Conservation (phyloP, 305 asterid species). For the Rubia tinctorum region DNA sequence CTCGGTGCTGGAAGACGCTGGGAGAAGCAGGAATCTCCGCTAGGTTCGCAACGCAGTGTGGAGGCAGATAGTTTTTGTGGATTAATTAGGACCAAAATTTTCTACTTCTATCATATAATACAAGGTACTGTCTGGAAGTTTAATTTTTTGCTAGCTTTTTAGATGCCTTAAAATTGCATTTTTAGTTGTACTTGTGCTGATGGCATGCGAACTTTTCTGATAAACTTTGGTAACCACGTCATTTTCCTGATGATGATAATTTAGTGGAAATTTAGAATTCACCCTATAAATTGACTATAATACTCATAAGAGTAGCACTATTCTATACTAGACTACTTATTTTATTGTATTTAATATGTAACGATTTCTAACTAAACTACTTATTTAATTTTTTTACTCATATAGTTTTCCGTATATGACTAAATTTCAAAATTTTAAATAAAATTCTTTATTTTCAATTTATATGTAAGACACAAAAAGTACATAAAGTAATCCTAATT, state of each 20-base stretch:
- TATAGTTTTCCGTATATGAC: no score
- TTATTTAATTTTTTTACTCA: no score
- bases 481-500: no score
- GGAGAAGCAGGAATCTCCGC: slow-evolving; percentile 79
- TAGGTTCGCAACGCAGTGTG: slow-evolving; percentile 79
- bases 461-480: no score
- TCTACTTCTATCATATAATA: background rate
- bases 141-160: slow-evolving; percentile 22
- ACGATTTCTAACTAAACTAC: no score
- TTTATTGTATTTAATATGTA: no score
- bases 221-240: background rate
- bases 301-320: background rate
- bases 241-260: background rate
- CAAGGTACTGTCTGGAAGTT: slow-evolving; percentile 9
- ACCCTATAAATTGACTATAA: background rate
- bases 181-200: no score
- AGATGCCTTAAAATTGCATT: slow-evolving; percentile 5
- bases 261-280: no score
- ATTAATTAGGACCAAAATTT: slow-evolving; percentile 20
- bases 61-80: slow-evolving; percentile 76
- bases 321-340: no score
- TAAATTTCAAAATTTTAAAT: no score
- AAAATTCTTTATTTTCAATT: no score
- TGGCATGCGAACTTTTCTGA: background rate
- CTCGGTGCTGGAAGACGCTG: slow-evolving; percentile 74